These are phyloP conservation scores for Cordyceps militaris DNA, from an alignment of 2,329 filamentous ascomycete genomes.

Conservation along the genomic window DNA sequence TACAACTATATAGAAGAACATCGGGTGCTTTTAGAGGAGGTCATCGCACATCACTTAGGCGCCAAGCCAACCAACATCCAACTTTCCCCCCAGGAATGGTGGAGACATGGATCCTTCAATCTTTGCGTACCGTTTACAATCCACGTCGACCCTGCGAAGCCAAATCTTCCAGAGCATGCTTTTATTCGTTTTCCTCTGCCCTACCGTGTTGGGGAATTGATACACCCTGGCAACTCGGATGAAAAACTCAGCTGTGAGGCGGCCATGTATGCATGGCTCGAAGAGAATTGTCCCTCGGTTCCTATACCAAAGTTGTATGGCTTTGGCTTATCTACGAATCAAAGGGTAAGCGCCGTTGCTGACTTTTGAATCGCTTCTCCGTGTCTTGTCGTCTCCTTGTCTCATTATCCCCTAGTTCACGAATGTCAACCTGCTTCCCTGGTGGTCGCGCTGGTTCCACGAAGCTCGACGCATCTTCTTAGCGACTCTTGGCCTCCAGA, in stretches of 20 bases:
- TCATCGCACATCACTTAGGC: conserved; percentile 2
- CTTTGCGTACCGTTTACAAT: conserved; percentile 25
- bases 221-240: conserved; percentile 28
- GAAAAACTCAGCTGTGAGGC: conserved; percentile 35
- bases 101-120: conserved; percentile 28
- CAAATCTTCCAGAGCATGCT: conserved; percentile 7
- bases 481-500: neutral
- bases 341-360: neutral
- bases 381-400: neutral
- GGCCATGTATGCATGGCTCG: conserved; percentile 32
- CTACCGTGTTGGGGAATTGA: conserved; percentile 30
- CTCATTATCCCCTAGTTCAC: neutral
- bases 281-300: conserved; percentile 29
- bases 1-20: conserved; percentile 14
- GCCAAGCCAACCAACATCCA: neutral
- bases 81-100: conserved; percentile 16
- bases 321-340: conserved; percentile 15
- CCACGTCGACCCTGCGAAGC: neutral
- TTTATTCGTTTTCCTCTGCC: conserved; percentile 27
- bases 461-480: neutral
- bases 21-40: neutral
- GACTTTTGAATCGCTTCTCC: neutral
- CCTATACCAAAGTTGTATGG: conserved; percentile 24
- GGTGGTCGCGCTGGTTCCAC: neutral
- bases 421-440: neutral